A percentile compares a stretch with the other conserved stretches of the same genome.
These are phyloP conservation scores for Aspergillus carbonarius DNA, from an alignment of 2,329 filamentous ascomycete genomes.

Conservation along the genomic window DNA sequence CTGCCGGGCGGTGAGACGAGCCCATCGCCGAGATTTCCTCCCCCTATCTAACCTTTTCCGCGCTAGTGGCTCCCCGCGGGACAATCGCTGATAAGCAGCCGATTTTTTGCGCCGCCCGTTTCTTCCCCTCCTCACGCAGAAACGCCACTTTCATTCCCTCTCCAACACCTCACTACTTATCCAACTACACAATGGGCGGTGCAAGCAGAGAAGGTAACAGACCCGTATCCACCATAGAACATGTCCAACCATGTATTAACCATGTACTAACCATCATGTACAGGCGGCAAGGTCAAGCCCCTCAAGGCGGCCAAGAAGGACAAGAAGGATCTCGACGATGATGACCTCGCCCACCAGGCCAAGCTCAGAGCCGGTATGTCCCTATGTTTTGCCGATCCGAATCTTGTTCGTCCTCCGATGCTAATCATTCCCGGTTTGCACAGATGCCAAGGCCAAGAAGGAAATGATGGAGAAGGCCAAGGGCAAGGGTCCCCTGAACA, in stretches of 20 bases:
- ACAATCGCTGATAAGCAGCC: slow-evolving; percentile 24
- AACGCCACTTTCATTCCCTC: slow-evolving; percentile 8
- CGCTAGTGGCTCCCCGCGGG: slow-evolving; percentile 18
- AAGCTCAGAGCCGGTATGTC: slow-evolving; percentile 80
- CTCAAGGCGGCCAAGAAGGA: slow-evolving; percentile 88
- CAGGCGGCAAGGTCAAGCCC: slow-evolving; percentile 80
- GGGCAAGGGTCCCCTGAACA: slow-evolving; percentile 85
- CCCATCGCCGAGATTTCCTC: slow-evolving; percentile 17
- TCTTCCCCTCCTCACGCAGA: slow-evolving; percentile 19
- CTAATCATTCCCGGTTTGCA: slow-evolving; percentile 10
- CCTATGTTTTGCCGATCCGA: neutral
- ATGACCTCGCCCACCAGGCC: slow-evolving; percentile 76
- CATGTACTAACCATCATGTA: slow-evolving; percentile 13
- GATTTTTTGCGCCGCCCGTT: slow-evolving; percentile 9
- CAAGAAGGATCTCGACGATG: slow-evolving; percentile 79
- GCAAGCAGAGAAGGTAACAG: slow-evolving; percentile 62
- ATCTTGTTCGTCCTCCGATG: neutral
- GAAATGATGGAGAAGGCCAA: slow-evolving; percentile 77
- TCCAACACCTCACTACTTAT: slow-evolving; percentile 2
- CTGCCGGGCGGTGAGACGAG: slow-evolving; percentile 13
- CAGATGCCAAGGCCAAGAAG: slow-evolving; percentile 82
- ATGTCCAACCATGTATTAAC: neutral
- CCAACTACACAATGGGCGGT: slow-evolving; percentile 60
- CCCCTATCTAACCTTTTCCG: slow-evolving; percentile 17
- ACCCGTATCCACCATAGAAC: neutral